phyloP scores from a whole-genome alignment of 1,284 basidiomycete species.

The Termitomyces sp. region DNA sequence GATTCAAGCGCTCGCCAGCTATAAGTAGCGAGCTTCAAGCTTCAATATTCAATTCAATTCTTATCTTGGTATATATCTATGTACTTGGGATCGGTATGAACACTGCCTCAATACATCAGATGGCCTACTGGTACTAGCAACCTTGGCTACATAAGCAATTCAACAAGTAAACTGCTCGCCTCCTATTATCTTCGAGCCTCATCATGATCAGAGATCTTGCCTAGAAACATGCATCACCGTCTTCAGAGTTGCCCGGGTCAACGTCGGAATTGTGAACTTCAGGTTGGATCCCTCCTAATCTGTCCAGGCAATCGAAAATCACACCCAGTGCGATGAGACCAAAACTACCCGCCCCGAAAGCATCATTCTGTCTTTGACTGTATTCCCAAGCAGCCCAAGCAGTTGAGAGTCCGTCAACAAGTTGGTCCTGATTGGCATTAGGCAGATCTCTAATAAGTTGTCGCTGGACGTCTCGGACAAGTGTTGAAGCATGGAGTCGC shows the following conservation, averaged over 20 bases:
- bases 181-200: too few species aligned
- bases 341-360: slow-evolving; percentile 65
- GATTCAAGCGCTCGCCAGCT: too few species aligned
- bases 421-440: slow-evolving; percentile 22
- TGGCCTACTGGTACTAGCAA: too few species aligned
- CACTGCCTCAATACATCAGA: too few species aligned
- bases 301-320: slow-evolving; percentile 56
- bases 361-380: slow-evolving; percentile 37
- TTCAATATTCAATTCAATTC: too few species aligned
- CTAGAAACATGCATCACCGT: neutral
- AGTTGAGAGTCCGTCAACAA: slow-evolving; percentile 41
- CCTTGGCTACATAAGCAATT: too few species aligned
- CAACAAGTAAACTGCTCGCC: too few species aligned
- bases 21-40: too few species aligned
- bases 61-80: too few species aligned
- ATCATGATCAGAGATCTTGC: neutral
- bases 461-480: slow-evolving; percentile 49
- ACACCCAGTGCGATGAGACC: slow-evolving; percentile 56
- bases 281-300: slow-evolving; percentile 26
- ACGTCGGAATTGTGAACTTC: neutral
- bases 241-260: neutral
- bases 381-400: slow-evolving; percentile 66
- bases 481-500: slow-evolving; percentile 49
- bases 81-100: too few species aligned
- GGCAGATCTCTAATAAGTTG: slow-evolving; percentile 36